Conservation (phyloP, 75 land plant genomes). For the Larix kaempferi region DNA sequence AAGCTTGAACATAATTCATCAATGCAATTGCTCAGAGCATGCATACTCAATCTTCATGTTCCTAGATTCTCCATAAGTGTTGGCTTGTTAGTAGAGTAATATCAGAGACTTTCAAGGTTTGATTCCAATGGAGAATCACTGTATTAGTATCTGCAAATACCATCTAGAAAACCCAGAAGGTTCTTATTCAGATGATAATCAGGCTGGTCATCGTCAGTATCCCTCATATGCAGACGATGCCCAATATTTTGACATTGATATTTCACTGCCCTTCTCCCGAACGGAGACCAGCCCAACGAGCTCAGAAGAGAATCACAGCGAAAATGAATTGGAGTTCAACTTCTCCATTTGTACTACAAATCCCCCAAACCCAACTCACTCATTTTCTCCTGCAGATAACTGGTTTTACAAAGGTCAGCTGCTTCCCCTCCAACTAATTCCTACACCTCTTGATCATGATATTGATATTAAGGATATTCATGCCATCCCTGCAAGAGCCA, state of each 20-base stretch:
- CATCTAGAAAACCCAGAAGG: neutral
- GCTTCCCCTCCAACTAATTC: slow-evolving; percentile 25
- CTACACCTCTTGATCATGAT: no score
- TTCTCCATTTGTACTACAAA: slow-evolving; percentile 17
- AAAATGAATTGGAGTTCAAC: slow-evolving; percentile 19
- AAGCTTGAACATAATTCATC: no score
- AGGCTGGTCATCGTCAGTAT: neutral
- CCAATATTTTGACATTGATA: slow-evolving; percentile 64
- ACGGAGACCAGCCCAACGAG: neutral
- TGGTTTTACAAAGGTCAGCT: slow-evolving; percentile 50
- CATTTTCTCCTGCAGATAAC: slow-evolving; percentile 32
- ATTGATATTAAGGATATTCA: no score
- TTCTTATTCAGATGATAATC: neutral
- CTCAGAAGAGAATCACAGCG: slow-evolving; percentile 9
- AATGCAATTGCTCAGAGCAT: no score
- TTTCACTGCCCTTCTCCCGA: slow-evolving; percentile 34
- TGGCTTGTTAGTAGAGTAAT: neutral
- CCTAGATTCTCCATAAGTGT: no score
- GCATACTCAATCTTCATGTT: no score
- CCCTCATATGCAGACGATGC: slow-evolving; percentile 35
- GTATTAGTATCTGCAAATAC: neutral
- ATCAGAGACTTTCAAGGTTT: no score
- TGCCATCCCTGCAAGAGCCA: neutral
- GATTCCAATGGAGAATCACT: neutral
- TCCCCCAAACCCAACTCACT: slow-evolving; percentile 8